These are phyloP conservation scores for Gentiana macrophylla DNA, from an alignment of 257 asterid genomes.

Conservation along the genomic window DNA sequence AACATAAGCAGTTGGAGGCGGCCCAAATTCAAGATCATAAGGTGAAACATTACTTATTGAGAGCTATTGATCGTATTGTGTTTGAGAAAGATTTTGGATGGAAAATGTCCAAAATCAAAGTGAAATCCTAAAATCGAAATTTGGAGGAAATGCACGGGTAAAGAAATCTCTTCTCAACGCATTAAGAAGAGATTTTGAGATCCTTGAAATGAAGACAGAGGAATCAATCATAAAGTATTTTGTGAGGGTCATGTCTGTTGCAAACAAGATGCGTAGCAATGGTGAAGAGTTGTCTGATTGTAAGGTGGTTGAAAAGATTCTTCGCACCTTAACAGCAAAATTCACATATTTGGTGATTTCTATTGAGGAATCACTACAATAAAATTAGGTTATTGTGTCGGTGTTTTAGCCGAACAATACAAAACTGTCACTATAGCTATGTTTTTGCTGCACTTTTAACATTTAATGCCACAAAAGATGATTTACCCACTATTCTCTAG, in stretches of 20 bases:
- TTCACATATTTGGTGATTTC: background rate
- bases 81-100: background rate
- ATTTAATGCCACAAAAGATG: no score
- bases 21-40: background rate
- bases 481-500: no score
- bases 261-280: background rate
- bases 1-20: background rate
- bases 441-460: no score
- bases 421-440: no score
- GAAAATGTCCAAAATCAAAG: background rate
- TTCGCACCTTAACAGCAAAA: background rate
- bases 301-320: background rate
- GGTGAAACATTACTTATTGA: constrained; percentile 2
- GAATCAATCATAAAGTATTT: background rate
- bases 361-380: background rate
- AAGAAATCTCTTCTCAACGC: background rate
- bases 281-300: background rate
- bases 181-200: background rate
- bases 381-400: no score
- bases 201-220: background rate
- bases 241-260: background rate
- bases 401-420: no score
- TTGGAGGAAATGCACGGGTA: background rate
- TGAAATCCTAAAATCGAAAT: background rate
- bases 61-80: background rate